Conservation (phyloP, 2,329 filamentous ascomycete genomes). For the Periconia macrospinosa region DNA sequence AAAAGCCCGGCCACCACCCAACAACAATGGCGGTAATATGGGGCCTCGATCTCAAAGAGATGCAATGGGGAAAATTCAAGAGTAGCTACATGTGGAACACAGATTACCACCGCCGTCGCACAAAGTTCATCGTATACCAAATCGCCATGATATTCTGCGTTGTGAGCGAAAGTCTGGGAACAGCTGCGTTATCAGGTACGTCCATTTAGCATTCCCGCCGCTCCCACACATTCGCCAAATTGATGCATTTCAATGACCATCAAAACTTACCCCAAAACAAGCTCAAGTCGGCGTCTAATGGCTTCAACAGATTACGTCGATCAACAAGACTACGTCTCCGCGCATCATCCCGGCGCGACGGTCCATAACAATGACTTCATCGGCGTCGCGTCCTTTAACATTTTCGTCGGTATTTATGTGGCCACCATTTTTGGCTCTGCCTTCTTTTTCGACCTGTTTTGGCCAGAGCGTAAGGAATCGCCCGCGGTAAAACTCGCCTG, state of each 20-base stretch:
- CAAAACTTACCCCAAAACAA: no score
- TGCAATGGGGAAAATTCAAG: constrained; percentile 62
- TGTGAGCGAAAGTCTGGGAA: constrained; percentile 59
- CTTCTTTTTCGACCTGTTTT: constrained; percentile 66
- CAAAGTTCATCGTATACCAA: constrained; percentile 64
- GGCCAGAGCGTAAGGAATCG: constrained; percentile 58
- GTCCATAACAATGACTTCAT: constrained; percentile 60
- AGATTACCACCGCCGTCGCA: constrained; percentile 55
- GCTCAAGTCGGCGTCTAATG: not conserved
- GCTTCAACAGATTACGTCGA: constrained; percentile 54
- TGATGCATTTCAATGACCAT: no score
- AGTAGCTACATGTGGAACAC: constrained; percentile 61
- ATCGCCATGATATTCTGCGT: constrained; percentile 61
- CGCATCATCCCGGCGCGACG: constrained; percentile 42
- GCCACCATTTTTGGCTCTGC: constrained; percentile 61
- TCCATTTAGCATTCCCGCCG: not conserved
- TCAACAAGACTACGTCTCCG: constrained; percentile 53
- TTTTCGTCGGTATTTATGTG: constrained; percentile 60
- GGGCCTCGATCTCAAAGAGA: constrained; percentile 60
- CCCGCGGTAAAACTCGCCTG: constrained; percentile 55
- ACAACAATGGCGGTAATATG: constrained; percentile 53
- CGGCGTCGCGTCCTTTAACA: constrained; percentile 60
- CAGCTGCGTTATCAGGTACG: constrained; percentile 57
- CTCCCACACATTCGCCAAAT: no score
- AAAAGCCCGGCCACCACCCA: not conserved